A percentile compares a stretch with the other conserved stretches of the same genome.
These are phyloP conservation scores for Trichoderma erinaceum DNA, from an alignment of 495 filamentous ascomycete genomes.

Conservation along the genomic window DNA sequence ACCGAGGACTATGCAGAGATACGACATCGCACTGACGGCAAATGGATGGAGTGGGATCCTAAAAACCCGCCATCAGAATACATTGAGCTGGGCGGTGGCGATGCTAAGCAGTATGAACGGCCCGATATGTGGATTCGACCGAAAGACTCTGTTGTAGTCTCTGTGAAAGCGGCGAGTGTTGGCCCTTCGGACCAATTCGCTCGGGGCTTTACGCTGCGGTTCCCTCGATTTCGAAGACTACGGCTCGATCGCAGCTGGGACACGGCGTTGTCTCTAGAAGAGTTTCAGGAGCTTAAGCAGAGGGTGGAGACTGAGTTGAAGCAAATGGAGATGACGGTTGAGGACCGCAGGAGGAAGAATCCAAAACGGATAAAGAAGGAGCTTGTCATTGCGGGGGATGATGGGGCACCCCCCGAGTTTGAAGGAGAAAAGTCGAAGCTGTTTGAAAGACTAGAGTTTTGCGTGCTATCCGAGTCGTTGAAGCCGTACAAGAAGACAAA, in stretches of 20 bases:
- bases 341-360: constrained; percentile 59
- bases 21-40: constrained; percentile 76
- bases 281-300: constrained; percentile 65
- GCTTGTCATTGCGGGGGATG: constrained; percentile 65
- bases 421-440: constrained; percentile 40
- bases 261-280: constrained; percentile 65
- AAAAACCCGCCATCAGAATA: constrained; percentile 71
- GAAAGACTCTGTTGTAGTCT: constrained; percentile 76
- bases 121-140: constrained; percentile 95
- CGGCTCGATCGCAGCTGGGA: constrained; percentile 81
- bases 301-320: constrained; percentile 63
- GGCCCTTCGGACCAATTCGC: constrained; percentile 69
- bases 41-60: constrained; percentile 82
- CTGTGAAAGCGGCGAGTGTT: constrained; percentile 85
- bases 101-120: constrained; percentile 61
- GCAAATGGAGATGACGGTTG: constrained; percentile 73
- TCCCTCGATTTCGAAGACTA: constrained; percentile 82
- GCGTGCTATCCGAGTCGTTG: constrained; percentile 44
- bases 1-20: constrained; percentile 79
- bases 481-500: constrained; percentile 61
- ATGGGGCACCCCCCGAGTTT: constrained; percentile 42
- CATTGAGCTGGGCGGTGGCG: constrained; percentile 76
- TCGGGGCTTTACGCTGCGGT: constrained; percentile 72
- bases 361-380: constrained; percentile 61
- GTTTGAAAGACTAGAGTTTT: constrained; percentile 77